Percentiles rank a stretch among this genome's conserved stretches.
These are phyloP conservation scores for Lactarius indigo DNA, from an alignment of 768 basidiomycete species.

Conservation along the genomic window DNA sequence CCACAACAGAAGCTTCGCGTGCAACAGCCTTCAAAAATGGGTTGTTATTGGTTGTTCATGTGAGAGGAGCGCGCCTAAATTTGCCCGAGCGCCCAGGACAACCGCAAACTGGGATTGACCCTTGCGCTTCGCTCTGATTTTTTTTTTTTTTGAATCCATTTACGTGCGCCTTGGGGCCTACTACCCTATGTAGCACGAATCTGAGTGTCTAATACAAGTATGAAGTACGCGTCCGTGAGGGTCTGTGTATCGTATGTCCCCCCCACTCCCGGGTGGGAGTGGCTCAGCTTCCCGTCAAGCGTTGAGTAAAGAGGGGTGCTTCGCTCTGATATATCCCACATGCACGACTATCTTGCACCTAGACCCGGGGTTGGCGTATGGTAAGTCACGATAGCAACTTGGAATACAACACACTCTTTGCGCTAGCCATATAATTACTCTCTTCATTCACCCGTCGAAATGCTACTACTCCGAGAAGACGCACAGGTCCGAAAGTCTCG, in stretches of 20 bases:
- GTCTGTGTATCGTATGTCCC: no score
- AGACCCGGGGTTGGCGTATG: neutral
- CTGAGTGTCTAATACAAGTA: no score
- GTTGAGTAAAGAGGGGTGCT: no score
- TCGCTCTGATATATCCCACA: neutral
- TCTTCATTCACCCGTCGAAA: neutral
- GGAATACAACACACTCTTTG: neutral
- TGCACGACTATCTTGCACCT: neutral
- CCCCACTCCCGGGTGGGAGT: no score
- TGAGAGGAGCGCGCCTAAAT: conserved; percentile 26
- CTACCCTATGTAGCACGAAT: no score
- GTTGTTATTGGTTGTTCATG: conserved; percentile 81
- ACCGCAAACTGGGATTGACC: neutral
- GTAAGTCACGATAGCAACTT: neutral
- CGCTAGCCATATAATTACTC: neutral
- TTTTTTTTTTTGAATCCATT: no score
- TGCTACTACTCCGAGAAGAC: neutral
- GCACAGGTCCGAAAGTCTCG: conserved; percentile 28
- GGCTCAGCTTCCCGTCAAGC: no score
- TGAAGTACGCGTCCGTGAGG: no score
- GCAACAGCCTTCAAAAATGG: conserved; percentile 77
- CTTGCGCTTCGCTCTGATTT: no score
- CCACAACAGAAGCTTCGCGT: conserved; percentile 64
- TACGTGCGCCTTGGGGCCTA: no score
- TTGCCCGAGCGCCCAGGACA: neutral